Percentiles rank a stretch among this genome's conserved stretches.
These are phyloP conservation scores for Grigorovia humatica DNA, from an alignment of 805 yeast genomes.

Conservation along the genomic window DNA sequence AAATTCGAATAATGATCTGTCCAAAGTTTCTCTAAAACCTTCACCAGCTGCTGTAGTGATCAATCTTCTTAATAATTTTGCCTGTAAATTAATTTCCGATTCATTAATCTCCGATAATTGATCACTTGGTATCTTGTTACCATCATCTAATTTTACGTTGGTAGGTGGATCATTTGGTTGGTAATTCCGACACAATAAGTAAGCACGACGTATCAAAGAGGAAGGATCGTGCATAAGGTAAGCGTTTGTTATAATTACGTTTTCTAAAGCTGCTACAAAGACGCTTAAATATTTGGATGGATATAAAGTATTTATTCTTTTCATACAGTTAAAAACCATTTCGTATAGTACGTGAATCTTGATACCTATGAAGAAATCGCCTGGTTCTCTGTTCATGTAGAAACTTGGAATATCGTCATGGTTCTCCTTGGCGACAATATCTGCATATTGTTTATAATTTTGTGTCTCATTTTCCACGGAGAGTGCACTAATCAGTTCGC, in stretches of 20 bases:
- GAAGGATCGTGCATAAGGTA: conserved; percentile 27
- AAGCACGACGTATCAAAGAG: conserved; percentile 52
- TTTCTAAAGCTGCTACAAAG: conserved; percentile 49
- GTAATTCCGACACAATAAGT: conserved; percentile 51
- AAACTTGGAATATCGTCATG: conserved; percentile 4
- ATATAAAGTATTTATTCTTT: conserved; percentile 52
- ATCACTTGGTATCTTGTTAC: conserved; percentile 20
- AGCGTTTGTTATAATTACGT: conserved; percentile 37
- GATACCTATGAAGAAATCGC: conserved; percentile 36
- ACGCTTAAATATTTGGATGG: conserved; percentile 75
- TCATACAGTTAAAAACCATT: conserved; percentile 47
- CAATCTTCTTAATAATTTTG: conserved; percentile 53
- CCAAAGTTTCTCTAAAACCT: conserved; percentile 23
- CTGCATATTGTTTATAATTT: conserved; percentile 4
- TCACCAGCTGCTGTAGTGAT: conserved; percentile 43
- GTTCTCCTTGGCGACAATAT: conserved; percentile 2
- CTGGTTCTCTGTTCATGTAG: conserved; percentile 11
- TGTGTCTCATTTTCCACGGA: conserved; percentile 8
- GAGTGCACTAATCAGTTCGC: conserved; percentile 44
- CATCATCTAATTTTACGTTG: conserved; percentile 16
- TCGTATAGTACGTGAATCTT: conserved; percentile 61
- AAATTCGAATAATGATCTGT: conserved; percentile 19
- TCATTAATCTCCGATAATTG: conserved; percentile 34
- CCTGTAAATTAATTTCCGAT: conserved; percentile 54
- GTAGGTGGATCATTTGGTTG: conserved; percentile 36